A percentile compares a stretch with the other conserved stretches of the same genome.
Conservation (phyloP, 2,329 filamentous ascomycete species). For the Xylaria hypoxylon region DNA sequence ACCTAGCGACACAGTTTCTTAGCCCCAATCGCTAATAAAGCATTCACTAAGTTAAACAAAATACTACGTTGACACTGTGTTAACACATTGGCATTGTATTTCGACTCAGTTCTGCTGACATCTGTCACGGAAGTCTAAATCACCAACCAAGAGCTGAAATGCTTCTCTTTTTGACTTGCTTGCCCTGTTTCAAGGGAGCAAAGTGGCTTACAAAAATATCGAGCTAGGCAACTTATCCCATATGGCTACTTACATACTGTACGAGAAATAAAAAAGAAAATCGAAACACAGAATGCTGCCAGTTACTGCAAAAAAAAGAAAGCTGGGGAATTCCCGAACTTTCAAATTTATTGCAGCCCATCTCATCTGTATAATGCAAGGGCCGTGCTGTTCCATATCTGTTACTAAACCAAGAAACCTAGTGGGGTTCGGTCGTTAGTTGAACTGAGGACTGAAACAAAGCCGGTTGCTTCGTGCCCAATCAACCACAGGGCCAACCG, state of each 20-base stretch:
- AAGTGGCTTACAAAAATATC: slow-evolving; percentile 13
- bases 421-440: slow-evolving; percentile 36
- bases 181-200: slow-evolving; percentile 17
- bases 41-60: background rate
- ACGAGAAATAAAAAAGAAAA: slow-evolving; percentile 6
- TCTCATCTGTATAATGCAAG: slow-evolving; percentile 19
- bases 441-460: slow-evolving; percentile 47
- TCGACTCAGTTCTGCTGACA: background rate
- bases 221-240: background rate
- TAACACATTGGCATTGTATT: background rate
- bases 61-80: background rate
- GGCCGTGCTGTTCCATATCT: slow-evolving; percentile 31
- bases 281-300: background rate
- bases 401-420: slow-evolving; percentile 10
- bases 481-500: slow-evolving; percentile 41
- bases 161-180: background rate
- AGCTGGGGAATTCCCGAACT: background rate
- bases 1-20: background rate
- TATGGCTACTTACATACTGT: no score
- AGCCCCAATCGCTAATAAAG: background rate
- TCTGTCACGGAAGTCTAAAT: background rate
- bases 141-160: slow-evolving; percentile 13
- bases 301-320: background rate
- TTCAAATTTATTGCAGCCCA: slow-evolving; percentile 16
- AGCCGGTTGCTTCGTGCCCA: slow-evolving; percentile 46